A percentile compares a stretch with the other conserved stretches of the same genome.
Conservation (phyloP, 257 asterid genomes). For the Solanum boliviense region DNA sequence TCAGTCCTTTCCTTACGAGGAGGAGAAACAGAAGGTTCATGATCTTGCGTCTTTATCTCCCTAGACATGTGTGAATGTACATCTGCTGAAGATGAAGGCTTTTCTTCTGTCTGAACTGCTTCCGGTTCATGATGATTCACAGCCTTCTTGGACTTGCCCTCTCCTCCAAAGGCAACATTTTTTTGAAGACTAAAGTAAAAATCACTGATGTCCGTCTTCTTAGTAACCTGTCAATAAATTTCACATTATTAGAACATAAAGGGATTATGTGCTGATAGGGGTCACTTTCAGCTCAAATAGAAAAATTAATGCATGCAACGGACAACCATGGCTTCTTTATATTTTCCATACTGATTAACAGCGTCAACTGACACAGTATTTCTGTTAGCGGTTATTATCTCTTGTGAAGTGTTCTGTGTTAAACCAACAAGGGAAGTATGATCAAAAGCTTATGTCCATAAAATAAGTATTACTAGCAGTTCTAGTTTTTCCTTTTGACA, state of each 20-base stretch:
- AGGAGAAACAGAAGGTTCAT: conserved; percentile 17
- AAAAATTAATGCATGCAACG: background rate
- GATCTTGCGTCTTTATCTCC: conserved; percentile 14
- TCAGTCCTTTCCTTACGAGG: conserved; percentile 28
- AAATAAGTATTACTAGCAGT: background rate
- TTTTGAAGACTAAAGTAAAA: conserved; percentile 70
- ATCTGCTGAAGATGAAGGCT: conserved; percentile 18
- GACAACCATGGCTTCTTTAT: background rate
- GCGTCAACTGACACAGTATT: background rate
- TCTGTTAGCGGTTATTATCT: background rate
- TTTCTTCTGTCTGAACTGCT: conserved; percentile 17
- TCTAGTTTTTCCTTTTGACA: background rate
- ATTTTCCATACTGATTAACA: background rate
- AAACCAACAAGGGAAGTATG: background rate
- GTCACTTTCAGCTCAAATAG: background rate
- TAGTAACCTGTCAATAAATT: conserved; percentile 52
- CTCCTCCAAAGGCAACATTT: conserved; percentile 78
- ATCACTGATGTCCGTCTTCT: conserved; percentile 68
- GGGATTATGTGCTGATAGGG: background rate
- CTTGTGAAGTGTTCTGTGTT: background rate
- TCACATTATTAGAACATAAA: background rate
- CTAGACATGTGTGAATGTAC: conserved; percentile 22
- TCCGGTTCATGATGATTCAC: conserved; percentile 28
- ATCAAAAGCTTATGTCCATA: background rate
- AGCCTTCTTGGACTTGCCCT: conserved; percentile 28